Evolutionary conservation across 1,284 basidiomycete species (phyloP).

Genomic region (Rhizopogon parksii): DNA sequence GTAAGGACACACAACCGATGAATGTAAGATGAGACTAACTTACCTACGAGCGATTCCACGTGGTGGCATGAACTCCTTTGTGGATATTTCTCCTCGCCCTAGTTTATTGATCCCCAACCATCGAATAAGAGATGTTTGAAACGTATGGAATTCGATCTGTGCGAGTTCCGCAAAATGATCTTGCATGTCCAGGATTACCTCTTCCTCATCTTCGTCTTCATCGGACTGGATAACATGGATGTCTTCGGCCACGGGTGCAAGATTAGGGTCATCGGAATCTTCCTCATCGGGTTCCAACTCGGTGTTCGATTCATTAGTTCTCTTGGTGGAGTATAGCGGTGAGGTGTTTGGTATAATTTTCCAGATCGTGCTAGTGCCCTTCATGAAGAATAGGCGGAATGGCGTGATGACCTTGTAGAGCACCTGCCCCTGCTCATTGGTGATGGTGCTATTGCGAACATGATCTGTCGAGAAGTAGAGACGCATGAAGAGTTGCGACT

Average conservation of each 20-base stretch:
- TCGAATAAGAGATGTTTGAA: conserved; percentile 3
- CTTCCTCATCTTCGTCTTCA: conserved; percentile 1
- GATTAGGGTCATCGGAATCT: conserved; percentile 3
- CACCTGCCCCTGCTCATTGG: conserved; percentile 1
- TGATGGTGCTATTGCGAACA: conserved; percentile 7
- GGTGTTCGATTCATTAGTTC: neutral
- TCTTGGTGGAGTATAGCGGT: neutral
- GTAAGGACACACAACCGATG: neutral
- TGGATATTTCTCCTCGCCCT: conserved; percentile 1
- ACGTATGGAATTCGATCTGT: conserved; percentile 3
- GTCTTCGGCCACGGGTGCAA: neutral
- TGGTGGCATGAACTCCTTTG: conserved; percentile 5
- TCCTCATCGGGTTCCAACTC: neutral
- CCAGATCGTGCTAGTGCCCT: conserved; percentile 2
- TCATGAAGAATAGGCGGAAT: conserved; percentile 5
- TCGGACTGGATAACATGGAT: neutral
- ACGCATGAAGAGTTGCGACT: neutral
- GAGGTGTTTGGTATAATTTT: conserved; percentile 3
- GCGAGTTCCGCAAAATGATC: conserved; percentile 8
- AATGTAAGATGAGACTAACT: neutral
- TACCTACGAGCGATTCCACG: conserved; percentile 1
- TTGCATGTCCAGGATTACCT: conserved; percentile 6
- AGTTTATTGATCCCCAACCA: conserved; percentile 6
- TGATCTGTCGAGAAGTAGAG: conserved; percentile 7
- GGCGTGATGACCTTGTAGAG: conserved; percentile 7